A percentile compares a stretch with the other conserved stretches of the same genome.
Evolutionary conservation across 2,329 filamentous ascomycete genomes (phyloP).

Genomic region (Paraphaeosphaeria minitans): DNA sequence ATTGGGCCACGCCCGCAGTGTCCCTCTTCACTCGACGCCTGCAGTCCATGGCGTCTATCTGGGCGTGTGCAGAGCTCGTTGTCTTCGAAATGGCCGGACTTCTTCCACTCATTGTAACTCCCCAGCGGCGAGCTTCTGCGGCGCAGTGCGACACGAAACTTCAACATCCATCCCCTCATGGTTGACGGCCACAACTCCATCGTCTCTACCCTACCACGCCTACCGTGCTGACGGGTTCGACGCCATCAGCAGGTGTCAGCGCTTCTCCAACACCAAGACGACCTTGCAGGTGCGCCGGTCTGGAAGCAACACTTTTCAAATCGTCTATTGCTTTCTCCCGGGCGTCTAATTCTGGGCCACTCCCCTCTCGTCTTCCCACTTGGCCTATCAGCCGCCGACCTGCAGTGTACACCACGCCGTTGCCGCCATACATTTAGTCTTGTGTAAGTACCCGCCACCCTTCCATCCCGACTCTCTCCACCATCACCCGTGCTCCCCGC

Average conservation of each 20-base stretch:
- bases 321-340: conserved; percentile 43
- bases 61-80: conserved; percentile 14
- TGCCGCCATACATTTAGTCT: conserved; percentile 47
- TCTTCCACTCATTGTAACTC: not conserved
- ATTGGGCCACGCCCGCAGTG: conserved; percentile 26
- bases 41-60: conserved; percentile 18
- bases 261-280: conserved; percentile 27
- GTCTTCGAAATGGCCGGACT: conserved; percentile 3
- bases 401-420: conserved; percentile 40
- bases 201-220: conserved; percentile 1
- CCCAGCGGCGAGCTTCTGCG: not conserved
- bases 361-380: conserved; percentile 36
- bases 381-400: conserved; percentile 41
- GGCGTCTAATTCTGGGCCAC: conserved; percentile 49
- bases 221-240: conserved; percentile 23
- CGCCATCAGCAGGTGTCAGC: conserved; percentile 34
- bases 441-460: conserved; percentile 48
- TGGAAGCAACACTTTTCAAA: conserved; percentile 38
- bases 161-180: conserved; percentile 20
- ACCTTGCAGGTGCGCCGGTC: conserved; percentile 33
- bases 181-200: conserved; percentile 13
- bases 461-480: conserved; percentile 41
- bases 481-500: conserved; percentile 34
- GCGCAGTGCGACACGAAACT: conserved; percentile 17
- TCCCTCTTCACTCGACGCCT: conserved; percentile 14